Evolutionary conservation across 495 filamentous ascomycete genomes (phyloP).

Genomic region (Neurospora tetraspora): DNA sequence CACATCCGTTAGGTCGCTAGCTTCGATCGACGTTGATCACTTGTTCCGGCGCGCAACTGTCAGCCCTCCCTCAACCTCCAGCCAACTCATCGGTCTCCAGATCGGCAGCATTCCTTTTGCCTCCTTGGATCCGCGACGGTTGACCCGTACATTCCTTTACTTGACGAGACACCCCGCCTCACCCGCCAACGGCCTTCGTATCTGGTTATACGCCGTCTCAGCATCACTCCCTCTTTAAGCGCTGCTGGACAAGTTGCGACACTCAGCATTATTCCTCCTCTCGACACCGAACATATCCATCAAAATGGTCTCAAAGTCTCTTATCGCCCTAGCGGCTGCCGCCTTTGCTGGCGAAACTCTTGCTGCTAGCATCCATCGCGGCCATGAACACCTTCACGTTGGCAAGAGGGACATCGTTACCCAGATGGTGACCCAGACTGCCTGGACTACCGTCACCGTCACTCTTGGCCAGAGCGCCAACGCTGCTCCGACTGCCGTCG

Average conservation of each 20-base stretch:
- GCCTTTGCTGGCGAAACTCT: conserved; percentile 18
- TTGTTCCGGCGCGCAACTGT: conserved; percentile 9
- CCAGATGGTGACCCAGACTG: conserved; percentile 21
- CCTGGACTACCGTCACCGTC: conserved; percentile 24
- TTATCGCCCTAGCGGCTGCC: conserved; percentile 19
- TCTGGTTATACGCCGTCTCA: conserved; percentile 7
- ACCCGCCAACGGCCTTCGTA: conserved; percentile 1
- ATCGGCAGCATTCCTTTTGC: conserved; percentile 27
- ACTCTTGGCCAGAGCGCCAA: conserved; percentile 4
- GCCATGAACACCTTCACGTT: conserved; percentile 15
- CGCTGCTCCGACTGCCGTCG: conserved; percentile 5
- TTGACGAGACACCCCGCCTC: conserved; percentile 1
- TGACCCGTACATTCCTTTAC: conserved; percentile 8
- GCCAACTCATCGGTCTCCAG: conserved; percentile 4
- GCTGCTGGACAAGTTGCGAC: background rate
- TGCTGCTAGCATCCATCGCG: conserved; percentile 13
- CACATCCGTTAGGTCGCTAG: conserved; percentile 26
- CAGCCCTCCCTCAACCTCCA: conserved; percentile 11
- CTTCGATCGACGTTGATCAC: conserved; percentile 21
- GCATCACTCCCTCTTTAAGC: background rate
- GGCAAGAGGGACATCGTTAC: conserved; percentile 22
- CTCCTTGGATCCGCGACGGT: conserved; percentile 22
- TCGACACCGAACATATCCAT: background rate
- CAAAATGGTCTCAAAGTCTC: conserved; percentile 20
- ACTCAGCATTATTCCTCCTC: background rate